Conservation (phyloP, 2,329 filamentous ascomycete genomes). For the Rachicladosporium sp. region DNA sequence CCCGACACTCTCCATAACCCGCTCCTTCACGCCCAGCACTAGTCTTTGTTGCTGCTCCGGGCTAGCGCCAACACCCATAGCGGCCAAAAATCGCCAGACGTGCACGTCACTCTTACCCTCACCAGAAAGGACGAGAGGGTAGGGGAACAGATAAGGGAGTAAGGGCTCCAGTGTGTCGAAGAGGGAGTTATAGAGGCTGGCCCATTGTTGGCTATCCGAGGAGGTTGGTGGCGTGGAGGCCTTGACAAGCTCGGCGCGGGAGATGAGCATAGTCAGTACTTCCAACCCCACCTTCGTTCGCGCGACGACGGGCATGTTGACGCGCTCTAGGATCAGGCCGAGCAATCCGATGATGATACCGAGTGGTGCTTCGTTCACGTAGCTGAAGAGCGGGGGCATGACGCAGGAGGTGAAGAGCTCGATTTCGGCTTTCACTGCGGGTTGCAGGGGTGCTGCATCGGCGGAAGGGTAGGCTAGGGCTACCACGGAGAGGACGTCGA, state of each 20-base stretch:
- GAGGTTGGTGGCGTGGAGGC: slow-evolving; percentile 33
- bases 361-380: slow-evolving; percentile 80
- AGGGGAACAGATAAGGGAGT: slow-evolving; percentile 77
- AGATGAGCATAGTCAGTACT: slow-evolving; percentile 87
- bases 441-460: slow-evolving; percentile 61
- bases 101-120: slow-evolving; percentile 64
- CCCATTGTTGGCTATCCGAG: slow-evolving; percentile 58
- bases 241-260: slow-evolving; percentile 85
- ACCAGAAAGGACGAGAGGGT: slow-evolving; percentile 58
- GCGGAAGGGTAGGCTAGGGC: slow-evolving; percentile 60
- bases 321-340: slow-evolving; percentile 67
- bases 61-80: slow-evolving; percentile 83
- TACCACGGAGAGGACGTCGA: slow-evolving; percentile 85
- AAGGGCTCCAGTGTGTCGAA: slow-evolving; percentile 80
- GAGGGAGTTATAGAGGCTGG: slow-evolving; percentile 67
- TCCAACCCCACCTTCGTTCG: slow-evolving; percentile 79
- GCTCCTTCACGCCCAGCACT: slow-evolving; percentile 91
- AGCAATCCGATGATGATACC: slow-evolving; percentile 85
- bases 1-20: slow-evolving; percentile 87
- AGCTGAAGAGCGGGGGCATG: slow-evolving; percentile 79
- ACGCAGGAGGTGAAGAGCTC: slow-evolving; percentile 81
- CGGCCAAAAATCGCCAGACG: slow-evolving; percentile 94
- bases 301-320: slow-evolving; percentile 73
- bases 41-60: slow-evolving; percentile 91
- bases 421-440: slow-evolving; percentile 75